Base-by-base conservation (phyloP, 2,329 filamentous ascomycete species). In the Ophiocordyceps camponoti-leonardi region DNA sequence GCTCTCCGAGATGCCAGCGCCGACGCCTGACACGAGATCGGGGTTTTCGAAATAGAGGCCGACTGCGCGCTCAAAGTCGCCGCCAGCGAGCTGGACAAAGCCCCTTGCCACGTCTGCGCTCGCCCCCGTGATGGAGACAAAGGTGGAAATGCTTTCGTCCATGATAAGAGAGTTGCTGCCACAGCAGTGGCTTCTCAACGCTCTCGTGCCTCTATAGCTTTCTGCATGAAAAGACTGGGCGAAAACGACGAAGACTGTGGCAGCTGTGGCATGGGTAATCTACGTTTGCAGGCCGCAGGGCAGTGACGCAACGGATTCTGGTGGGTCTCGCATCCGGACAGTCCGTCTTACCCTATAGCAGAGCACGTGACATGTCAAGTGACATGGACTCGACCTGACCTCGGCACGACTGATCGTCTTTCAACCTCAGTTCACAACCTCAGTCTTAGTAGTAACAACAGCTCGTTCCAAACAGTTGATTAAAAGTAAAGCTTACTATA, bases 1-100 rank as follows among this genome's bases (percentile, higher is more conserved):
- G 23, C 26, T 10, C 2, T 46, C 46, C 35, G 49, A 42, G 43
- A 50, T 53, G 26, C 56, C 59, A 33, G 61, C 59, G 35, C 60
- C 60, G 7, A 64, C 53, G 4, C 59, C 59, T 19, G 58, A 59
- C n/a, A 61, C 58, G 7, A 81, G 75, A 43, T 90, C 87, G 41
- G 83, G 85, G 59, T 83, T 92, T 58, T 93, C 86, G 62, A 86
- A 96, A 66, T 80, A 98, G 13, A 96, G 78, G 57, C 86, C 79
- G 54, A 95, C 81, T 23, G 92, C 92, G 57, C 90, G 83, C 62
- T 86, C 79, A 44, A 90, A 69, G 58, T 94, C 82, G 56, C 80
- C 80, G 53, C 86, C 83, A n/a, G 87, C 81, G 58, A 98, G 75
- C 54, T 83, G 75, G 43, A 96, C 75, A 62, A 93, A 94, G 53